These are phyloP conservation scores for Nyctanthes arbortristis DNA, from an alignment of 257 asterid species.

Conservation along the genomic window DNA sequence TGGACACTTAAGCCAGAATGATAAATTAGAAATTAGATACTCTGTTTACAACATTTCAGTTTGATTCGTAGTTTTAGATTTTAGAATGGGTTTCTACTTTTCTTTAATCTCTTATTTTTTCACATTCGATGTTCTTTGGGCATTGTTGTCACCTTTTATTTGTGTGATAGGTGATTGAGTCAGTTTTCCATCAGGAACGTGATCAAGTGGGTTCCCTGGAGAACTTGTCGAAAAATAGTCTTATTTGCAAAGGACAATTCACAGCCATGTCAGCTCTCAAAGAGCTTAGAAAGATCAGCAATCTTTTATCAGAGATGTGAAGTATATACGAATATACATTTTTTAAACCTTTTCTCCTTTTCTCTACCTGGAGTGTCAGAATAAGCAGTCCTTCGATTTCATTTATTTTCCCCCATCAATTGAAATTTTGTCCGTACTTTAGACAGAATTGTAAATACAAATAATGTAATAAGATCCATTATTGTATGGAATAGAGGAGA, in stretches of 20 bases:
- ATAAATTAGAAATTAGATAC: no score
- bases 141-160: not conserved
- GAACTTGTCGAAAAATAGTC: slow-evolving; percentile 43
- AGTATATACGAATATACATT: slow-evolving; percentile 34
- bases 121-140: not conserved
- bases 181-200: slow-evolving; percentile 67
- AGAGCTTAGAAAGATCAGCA: slow-evolving; percentile 89
- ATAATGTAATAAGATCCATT: not conserved
- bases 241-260: slow-evolving; percentile 66
- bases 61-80: not conserved
- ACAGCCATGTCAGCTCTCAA: slow-evolving; percentile 77
- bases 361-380: slow-evolving; percentile 28
- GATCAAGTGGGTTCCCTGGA: slow-evolving; percentile 41
- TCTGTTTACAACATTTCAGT: not conserved
- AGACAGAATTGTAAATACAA: slow-evolving; percentile 28
- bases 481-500: not conserved
- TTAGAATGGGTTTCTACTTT: not conserved
- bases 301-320: slow-evolving; percentile 77
- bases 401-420: slow-evolving; percentile 16
- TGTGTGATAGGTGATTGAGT: slow-evolving; percentile 66
- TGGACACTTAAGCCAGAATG: no score
- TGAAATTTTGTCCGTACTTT: slow-evolving; percentile 22
- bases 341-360: no score
- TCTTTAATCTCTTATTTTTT: not conserved
- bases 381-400: slow-evolving; percentile 28